These are phyloP conservation scores for Sporothrix dimorphospora DNA, from an alignment of 2,329 filamentous ascomycete species.

Conservation along the genomic window DNA sequence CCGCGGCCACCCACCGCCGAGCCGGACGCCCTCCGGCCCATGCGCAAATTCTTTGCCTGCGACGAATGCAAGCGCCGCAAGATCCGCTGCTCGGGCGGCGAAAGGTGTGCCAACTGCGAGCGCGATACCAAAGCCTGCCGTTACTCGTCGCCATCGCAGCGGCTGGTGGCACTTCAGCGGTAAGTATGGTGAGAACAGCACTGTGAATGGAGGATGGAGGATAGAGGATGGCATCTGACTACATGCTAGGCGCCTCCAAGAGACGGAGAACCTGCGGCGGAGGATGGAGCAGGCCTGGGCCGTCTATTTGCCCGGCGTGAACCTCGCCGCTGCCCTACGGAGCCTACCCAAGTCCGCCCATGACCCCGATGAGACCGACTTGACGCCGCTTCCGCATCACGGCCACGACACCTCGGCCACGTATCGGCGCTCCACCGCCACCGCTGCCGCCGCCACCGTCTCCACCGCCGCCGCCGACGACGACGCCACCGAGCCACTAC, in stretches of 20 bases:
- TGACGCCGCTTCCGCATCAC: too few relatives aligned
- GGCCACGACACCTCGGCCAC: not conserved
- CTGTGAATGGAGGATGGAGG: too few relatives aligned
- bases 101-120: conserved; percentile 11
- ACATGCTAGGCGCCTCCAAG: not conserved
- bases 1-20: not conserved
- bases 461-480: not conserved
- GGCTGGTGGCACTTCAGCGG: conserved; percentile 18
- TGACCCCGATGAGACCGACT: not conserved
- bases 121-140: conserved; percentile 13
- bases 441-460: not conserved
- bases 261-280: conserved; percentile 6
- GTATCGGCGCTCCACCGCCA: not conserved
- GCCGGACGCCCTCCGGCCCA: conserved; percentile 19
- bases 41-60: conserved; percentile 36
- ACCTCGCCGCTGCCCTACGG: not conserved
- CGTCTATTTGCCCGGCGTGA: not conserved
- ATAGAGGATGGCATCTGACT: too few relatives aligned
- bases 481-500: not conserved
- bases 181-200: too few relatives aligned
- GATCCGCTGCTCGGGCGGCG: conserved; percentile 18
- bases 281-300: conserved; percentile 12
- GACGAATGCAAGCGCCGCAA: conserved; percentile 40
- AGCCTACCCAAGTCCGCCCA: not conserved
- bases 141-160: conserved; percentile 9